Conservation (phyloP, 768 basidiomycete genomes). For the Boletus rubescentipes region DNA sequence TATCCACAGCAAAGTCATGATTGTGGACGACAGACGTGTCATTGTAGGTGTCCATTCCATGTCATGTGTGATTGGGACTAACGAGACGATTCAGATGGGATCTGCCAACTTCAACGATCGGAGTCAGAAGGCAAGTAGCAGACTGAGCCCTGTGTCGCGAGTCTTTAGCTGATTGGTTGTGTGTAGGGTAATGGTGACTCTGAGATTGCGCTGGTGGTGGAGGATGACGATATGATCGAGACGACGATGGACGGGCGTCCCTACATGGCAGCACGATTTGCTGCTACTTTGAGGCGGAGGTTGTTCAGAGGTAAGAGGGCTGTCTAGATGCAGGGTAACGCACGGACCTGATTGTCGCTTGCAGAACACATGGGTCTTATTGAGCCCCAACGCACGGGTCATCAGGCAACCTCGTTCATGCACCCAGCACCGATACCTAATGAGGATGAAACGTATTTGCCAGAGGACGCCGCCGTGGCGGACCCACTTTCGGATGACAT, state of each 20-base stretch:
- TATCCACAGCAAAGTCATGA: slow-evolving; percentile 90
- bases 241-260: slow-evolving; percentile 76
- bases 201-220: slow-evolving; percentile 90
- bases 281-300: slow-evolving; percentile 77
- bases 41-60: slow-evolving; percentile 54
- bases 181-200: slow-evolving; percentile 87
- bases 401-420: slow-evolving; percentile 59
- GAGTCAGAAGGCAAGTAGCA: slow-evolving; percentile 59
- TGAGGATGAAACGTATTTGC: slow-evolving; percentile 56
- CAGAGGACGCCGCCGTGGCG: slow-evolving; percentile 65
- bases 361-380: slow-evolving; percentile 88
- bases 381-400: slow-evolving; percentile 57
- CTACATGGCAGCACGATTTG: slow-evolving; percentile 76
- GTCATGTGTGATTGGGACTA: not conserved
- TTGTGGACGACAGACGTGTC: slow-evolving; percentile 87
- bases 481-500: slow-evolving; percentile 75
- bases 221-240: slow-evolving; percentile 78
- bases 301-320: slow-evolving; percentile 67
- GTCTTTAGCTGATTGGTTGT: slow-evolving; percentile 9
- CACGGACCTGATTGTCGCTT: slow-evolving; percentile 7
- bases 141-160: not conserved
- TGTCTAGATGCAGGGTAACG: not conserved
- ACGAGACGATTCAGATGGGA: slow-evolving; percentile 60
- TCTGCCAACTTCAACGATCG: slow-evolving; percentile 93
- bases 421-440: slow-evolving; percentile 72